Base-by-base conservation (phyloP, 2,329 filamentous ascomycete species). In the Huntiella bhutanensis region DNA sequence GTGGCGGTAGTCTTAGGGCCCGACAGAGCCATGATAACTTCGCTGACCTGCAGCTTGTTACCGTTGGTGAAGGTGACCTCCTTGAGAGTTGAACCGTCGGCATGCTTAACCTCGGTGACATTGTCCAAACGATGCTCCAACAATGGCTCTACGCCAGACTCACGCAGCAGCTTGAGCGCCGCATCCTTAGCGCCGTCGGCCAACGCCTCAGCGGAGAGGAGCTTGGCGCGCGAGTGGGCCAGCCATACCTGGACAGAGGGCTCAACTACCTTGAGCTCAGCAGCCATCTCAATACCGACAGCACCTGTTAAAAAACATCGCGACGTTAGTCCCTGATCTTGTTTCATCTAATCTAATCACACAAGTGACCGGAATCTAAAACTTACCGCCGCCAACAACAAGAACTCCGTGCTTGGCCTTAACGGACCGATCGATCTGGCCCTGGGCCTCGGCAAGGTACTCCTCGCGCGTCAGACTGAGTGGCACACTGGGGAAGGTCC, bases 251-350 rank as follows among this genome's bases (percentile, higher is more conserved):
- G 70, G 46, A 75, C 63, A 8, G 70, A 55, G 0, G 83, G 81
- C 51, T 78, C 69, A 17, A 76, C 64, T 40, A 72, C 59, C 60
- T 86, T 87, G 46, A 87, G 64, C 62, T 91, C 82, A 1, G 80
- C 75, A 0, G 83, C 81, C 69, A 88, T 85, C 58, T 88, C 82
- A 46, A 87, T 77, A 6, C 83, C 83, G 1, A 87, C 82, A 5
- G 82, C 83, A 43, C 80, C 45, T 46, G 5, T 13, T 11, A 17
- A 6, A 70, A 35, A 10, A 19, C 28, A 45, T 5, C 33, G 8
- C 35, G 12, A n/a, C 10, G 36, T 37, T 10, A 54, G 55, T 54
- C 48, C 5, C 34, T 6, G 5, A 16, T 36, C 12, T 36, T 13
- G 34, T 36, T n/a, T 36, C 12, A n/a, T 15, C 15, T 36, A 36